A percentile compares a stretch with the other conserved stretches of the same genome.
These are phyloP conservation scores for Trametes cingulata DNA, from an alignment of 768 basidiomycete species.

Conservation along the genomic window DNA sequence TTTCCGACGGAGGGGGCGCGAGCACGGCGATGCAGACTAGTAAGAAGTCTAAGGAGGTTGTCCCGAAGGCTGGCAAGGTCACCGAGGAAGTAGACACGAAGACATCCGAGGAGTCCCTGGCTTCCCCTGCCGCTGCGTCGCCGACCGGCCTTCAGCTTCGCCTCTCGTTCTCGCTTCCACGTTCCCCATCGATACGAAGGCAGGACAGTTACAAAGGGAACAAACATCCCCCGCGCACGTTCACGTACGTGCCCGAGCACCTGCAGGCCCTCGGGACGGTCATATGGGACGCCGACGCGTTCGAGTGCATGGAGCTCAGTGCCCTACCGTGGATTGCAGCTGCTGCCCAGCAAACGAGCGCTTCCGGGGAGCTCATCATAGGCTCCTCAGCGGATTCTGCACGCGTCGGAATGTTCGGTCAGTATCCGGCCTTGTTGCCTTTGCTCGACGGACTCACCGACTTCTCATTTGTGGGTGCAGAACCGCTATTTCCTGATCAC, in stretches of 20 bases:
- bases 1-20: too few relatives aligned
- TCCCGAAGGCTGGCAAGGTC: too few relatives aligned
- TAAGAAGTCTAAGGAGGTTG: too few relatives aligned
- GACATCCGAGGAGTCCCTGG: too few relatives aligned
- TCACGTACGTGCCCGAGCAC: constrained; percentile 10
- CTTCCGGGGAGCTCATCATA: neutral
- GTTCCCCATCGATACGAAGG: neutral
- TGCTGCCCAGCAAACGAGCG: neutral
- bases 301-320: constrained; percentile 24
- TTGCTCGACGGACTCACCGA: neutral
- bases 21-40: too few relatives aligned
- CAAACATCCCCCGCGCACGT: constrained; percentile 21
- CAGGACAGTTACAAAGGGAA: neutral
- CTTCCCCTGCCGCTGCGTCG: too few relatives aligned
- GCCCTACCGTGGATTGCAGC: constrained; percentile 25
- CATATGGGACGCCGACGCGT: constrained; percentile 19
- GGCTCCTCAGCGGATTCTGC: neutral
- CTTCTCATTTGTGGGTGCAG: neutral
- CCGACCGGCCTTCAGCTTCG: neutral
- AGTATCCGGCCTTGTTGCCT: neutral
- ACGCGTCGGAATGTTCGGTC: neutral
- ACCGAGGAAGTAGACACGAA: too few relatives aligned
- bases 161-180: neutral
- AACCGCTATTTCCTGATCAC: neutral
- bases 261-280: constrained; percentile 8